Evolutionary conservation across 164 flowering plant genomes (phyloP).

Genomic region (Taxillus chinensis): DNA sequence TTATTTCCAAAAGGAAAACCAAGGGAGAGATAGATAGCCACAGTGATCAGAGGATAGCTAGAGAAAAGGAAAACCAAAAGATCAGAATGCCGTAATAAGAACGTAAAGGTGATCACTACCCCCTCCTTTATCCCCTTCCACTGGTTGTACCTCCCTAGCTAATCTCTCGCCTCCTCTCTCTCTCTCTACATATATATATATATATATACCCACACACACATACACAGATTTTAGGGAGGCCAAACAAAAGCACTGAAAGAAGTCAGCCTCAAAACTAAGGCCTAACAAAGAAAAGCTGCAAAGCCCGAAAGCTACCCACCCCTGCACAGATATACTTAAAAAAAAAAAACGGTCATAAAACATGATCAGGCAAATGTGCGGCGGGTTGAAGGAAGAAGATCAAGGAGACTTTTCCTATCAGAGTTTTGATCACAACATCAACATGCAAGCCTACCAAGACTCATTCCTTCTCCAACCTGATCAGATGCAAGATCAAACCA

Average conservation of each 20-base stretch:
- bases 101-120: slow-evolving; percentile 41
- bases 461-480: slow-evolving; percentile 22
- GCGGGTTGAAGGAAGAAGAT: slow-evolving; percentile 26
- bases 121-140: slow-evolving; percentile 6
- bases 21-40: too few relatives aligned
- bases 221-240: too few relatives aligned
- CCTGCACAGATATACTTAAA: slow-evolving; percentile 11
- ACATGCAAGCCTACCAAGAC: slow-evolving; percentile 28
- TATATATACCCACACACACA: too few relatives aligned
- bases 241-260: too few relatives aligned
- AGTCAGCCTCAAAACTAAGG: slow-evolving; percentile 19
- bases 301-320: too few relatives aligned
- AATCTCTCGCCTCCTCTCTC: background rate
- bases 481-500: slow-evolving; percentile 17
- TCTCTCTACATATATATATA: slow-evolving; percentile 1
- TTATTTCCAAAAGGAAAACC: too few relatives aligned
- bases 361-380: slow-evolving; percentile 10
- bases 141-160: background rate
- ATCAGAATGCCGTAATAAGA: slow-evolving; percentile 70
- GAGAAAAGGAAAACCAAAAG: slow-evolving; percentile 4
- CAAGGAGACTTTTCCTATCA: slow-evolving; percentile 27
- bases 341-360: too few relatives aligned
- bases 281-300: slow-evolving; percentile 9
- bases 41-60: too few relatives aligned
- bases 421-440: too few relatives aligned